Percentiles rank a stretch among this genome's conserved stretches.
These are phyloP conservation scores for Populus simonii DNA, from an alignment of 345 rosid genomes.

Conservation along the genomic window DNA sequence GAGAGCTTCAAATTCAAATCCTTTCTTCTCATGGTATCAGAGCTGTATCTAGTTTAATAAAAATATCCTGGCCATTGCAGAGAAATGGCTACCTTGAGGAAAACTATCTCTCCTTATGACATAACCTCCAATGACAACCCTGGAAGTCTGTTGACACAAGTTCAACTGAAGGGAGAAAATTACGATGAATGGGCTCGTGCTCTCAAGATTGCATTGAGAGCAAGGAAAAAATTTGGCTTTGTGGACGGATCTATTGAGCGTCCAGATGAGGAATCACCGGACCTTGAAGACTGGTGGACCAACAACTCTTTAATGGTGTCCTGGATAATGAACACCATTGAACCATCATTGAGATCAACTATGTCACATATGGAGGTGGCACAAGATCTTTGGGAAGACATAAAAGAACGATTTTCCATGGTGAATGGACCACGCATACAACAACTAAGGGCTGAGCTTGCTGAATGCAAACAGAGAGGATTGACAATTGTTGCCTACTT, in stretches of 20 bases:
- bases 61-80: no score
- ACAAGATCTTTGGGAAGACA: neutral
- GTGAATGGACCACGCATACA: neutral
- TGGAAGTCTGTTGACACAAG: neutral
- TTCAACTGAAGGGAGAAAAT: conserved; percentile 3
- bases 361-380: neutral
- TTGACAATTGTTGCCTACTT: neutral
- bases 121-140: neutral
- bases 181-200: neutral
- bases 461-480: neutral
- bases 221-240: neutral
- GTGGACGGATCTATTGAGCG: neutral
- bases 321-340: neutral
- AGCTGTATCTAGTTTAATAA: no score
- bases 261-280: neutral
- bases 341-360: neutral
- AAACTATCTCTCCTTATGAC: no score
- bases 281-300: neutral
- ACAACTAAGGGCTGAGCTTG: neutral
- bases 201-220: neutral
- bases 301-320: neutral
- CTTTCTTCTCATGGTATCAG: no score
- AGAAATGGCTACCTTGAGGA: no score
- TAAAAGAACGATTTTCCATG: neutral
- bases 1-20: no score